A percentile compares a stretch with the other conserved stretches of the same genome.
phyloP scores from a whole-genome alignment of 2,329 filamentous ascomycete species.

The Pseudocercospora cruenta region DNA sequence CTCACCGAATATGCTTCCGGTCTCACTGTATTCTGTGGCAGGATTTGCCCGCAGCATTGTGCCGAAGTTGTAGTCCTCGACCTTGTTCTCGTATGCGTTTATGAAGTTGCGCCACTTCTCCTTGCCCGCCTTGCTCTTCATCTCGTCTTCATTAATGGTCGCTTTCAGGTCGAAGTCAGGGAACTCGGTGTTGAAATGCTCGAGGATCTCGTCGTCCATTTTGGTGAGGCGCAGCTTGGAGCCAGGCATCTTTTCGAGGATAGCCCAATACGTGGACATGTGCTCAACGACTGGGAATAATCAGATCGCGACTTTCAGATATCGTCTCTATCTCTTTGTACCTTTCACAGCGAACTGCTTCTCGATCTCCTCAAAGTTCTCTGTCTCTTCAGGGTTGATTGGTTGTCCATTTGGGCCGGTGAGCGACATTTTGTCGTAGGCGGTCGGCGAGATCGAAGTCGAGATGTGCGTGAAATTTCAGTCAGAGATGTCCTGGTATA shows the following conservation, averaged over 20 bases:
- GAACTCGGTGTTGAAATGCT: slow-evolving; percentile 84
- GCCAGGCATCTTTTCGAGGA: slow-evolving; percentile 87
- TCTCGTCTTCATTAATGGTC: slow-evolving; percentile 84
- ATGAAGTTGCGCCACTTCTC: slow-evolving; percentile 94
- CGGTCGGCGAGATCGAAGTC: not conserved
- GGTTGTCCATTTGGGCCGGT: slow-evolving; percentile 27
- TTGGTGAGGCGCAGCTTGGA: slow-evolving; percentile 90
- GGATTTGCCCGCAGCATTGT: slow-evolving; percentile 83
- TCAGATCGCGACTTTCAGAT: not conserved
- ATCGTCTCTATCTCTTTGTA: slow-evolving; percentile 41
- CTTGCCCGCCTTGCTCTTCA: slow-evolving; percentile 98
- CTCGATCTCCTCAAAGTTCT: slow-evolving; percentile 76
- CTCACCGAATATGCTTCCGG: slow-evolving; percentile 89
- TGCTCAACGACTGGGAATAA: slow-evolving; percentile 74
- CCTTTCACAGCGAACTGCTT: slow-evolving; percentile 99
- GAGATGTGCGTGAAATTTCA: not conserved
- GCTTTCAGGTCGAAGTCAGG: slow-evolving; percentile 86
- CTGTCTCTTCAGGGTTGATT: slow-evolving; percentile 60
- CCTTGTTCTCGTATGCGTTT: slow-evolving; percentile 87
- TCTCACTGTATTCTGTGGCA: slow-evolving; percentile 81
- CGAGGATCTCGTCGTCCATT: slow-evolving; percentile 91
- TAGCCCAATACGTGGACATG: slow-evolving; percentile 94
- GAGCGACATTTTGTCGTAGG: slow-evolving; percentile 29
- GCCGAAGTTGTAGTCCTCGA: slow-evolving; percentile 98
- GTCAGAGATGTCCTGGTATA: not conserved